A percentile compares a stretch with the other conserved stretches of the same genome.
These are phyloP conservation scores for Urostyla sp. DNA, from an alignment of 73 alveolate genomes.

Conservation along the genomic window DNA sequence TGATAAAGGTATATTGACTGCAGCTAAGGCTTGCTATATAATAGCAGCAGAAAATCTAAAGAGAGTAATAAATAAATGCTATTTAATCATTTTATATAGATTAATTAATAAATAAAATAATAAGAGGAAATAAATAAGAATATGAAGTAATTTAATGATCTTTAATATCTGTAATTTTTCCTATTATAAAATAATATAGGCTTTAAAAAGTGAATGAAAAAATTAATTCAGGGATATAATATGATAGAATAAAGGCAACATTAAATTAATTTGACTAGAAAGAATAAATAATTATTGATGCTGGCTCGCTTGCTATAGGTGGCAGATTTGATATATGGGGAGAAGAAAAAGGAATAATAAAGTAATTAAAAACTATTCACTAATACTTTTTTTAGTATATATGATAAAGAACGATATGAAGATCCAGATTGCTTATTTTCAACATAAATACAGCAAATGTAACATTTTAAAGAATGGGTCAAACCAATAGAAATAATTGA, in stretches of 20 bases:
- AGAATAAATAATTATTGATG: conserved; percentile 50
- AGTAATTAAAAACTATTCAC: not conserved
- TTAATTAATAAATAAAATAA: conserved; percentile 36
- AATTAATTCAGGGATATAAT: conserved; percentile 32
- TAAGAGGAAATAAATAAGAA: conserved; percentile 12
- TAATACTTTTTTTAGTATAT: conserved; percentile 5
- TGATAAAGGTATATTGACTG: conserved; percentile 30
- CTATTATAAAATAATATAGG: too few species aligned
- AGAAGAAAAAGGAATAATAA: conserved; percentile 51
- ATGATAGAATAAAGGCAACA: conserved; percentile 35
- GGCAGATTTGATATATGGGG: conserved; percentile 59
- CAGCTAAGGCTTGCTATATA: conserved; percentile 53
- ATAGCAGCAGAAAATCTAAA: conserved; percentile 57
- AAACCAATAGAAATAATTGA: conserved; percentile 61
- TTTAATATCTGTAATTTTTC: too few species aligned
- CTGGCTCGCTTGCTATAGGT: conserved; percentile 58
- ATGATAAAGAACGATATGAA: conserved; percentile 36
- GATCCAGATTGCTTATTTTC: conserved; percentile 74
- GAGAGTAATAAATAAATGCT: not conserved
- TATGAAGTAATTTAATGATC: conserved; percentile 8
- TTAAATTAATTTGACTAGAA: conserved; percentile 40
- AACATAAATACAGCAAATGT: conserved; percentile 46
- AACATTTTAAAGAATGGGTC: conserved; percentile 41
- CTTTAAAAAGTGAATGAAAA: conserved; percentile 52
- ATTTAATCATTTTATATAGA: not conserved